Base-by-base conservation (phyloP, 108 stramenopile genomes). In the Nitzschia sp. region DNA sequence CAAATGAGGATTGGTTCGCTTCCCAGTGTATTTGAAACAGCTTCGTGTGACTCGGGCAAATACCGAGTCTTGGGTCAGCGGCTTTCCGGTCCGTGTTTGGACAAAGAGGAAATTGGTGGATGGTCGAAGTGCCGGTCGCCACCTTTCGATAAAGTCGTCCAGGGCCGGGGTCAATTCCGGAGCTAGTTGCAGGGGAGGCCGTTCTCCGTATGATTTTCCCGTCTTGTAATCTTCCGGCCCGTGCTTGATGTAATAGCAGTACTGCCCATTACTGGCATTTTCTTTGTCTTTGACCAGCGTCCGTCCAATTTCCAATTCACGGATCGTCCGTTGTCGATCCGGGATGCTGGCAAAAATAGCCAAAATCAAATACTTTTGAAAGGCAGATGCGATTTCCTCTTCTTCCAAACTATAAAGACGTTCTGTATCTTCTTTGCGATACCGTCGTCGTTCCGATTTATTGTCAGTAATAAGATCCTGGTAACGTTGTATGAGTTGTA, bases 141-240 rank as follows among this genome's bases (percentile, higher is more conserved):
- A 94, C 27, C 69, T 58, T 8, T 82, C 65, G 1, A 91, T 26
- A 54, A 88, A 93, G 47, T 86, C 88, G 66, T 90, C 88, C 28
- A 94, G 84, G n/a, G 71, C 76, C 21, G 69, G 79, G 6, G 89
- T 80, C n/a, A 94, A 70, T 6, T 72, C 74, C 47, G 57, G 55
- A 0, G 80, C 28, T 41, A 94, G 57, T n/a, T 76, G 82, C 16
- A 94, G 68, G 0, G 88, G 76, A 23, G 90, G 87, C 41, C 92
- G 76, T 66, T 94, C 90, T 61, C 90, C 93, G 55, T 94, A 94
- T 17, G 83, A 74, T 32, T 82, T 80, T 9, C 93, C 93, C 1
- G 93, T 94, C 61, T 94, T 94, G 77, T 94, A 94, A 60, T 89
- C 83, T 4, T 86, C 85, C 1, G 85, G 85, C 5, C 80, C 85